Conservation (phyloP, 2,329 filamentous ascomycete species). For the Fusarium heterosporum region DNA sequence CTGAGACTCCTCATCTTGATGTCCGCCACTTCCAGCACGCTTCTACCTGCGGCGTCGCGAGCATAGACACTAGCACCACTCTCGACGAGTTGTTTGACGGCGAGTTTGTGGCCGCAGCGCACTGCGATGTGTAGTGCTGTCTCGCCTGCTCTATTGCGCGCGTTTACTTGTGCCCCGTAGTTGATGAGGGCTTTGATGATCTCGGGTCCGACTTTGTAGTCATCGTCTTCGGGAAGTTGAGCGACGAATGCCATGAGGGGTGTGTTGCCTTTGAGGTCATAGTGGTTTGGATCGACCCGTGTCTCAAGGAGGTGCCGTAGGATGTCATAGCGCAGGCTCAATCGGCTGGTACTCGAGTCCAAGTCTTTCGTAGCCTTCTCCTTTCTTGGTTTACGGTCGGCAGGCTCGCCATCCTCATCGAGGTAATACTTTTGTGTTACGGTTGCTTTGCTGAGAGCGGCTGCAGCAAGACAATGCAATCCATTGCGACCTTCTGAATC, state of each 20-base stretch:
- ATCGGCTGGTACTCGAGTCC: constrained; percentile 50
- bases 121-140: constrained; percentile 67
- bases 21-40: constrained; percentile 61
- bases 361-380: constrained; percentile 37
- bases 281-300: constrained; percentile 63
- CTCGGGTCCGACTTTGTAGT: constrained; percentile 59
- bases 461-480: constrained; percentile 68
- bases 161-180: constrained; percentile 59
- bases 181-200: constrained; percentile 60
- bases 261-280: constrained; percentile 64
- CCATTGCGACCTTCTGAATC: constrained; percentile 64
- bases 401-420: constrained; percentile 29
- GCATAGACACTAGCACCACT: constrained; percentile 61
- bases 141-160: constrained; percentile 65
- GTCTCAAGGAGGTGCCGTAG: constrained; percentile 51
- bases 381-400: constrained; percentile 13
- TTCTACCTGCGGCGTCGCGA: constrained; percentile 58
- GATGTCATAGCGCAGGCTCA: constrained; percentile 47
- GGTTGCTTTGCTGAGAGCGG: constrained; percentile 57
- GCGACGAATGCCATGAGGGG: constrained; percentile 67
- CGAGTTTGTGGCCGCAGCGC: constrained; percentile 64
- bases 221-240: constrained; percentile 63
- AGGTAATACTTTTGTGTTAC: constrained; percentile 51
- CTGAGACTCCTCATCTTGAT: constrained; percentile 51
- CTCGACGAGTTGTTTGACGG: constrained; percentile 60